Base-by-base conservation (phyloP, 805 yeast genomes). In the Ogataea minuta region DNA sequence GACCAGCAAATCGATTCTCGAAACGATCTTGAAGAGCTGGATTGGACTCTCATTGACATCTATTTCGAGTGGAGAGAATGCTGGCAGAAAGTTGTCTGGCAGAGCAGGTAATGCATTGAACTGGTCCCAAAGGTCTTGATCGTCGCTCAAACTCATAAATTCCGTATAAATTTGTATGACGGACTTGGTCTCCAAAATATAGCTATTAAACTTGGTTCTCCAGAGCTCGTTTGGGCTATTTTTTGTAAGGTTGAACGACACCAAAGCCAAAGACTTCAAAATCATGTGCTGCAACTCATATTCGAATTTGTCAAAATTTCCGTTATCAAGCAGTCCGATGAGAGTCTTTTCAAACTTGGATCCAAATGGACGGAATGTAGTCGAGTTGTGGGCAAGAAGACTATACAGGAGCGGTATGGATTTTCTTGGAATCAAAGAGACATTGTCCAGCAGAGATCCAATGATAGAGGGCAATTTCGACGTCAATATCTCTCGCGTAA, bases 401-500 rank as follows among this genome's bases (percentile, higher is more conserved):
- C 59, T 64, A 44, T 64, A 63, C 41, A 76, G 53, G 11, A 71
- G 56, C 10, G 68, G 67, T 21, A 76, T 53, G 17, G 67, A 56
- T 17, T 56, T 50, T 13, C 63, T 62, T 7, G 69, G 65, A 20
- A 69, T 54, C 24, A 71, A 58, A 9, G 70, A 51, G 23, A 63
- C 47, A 2, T 72, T 67, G 4, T 71, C 77, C 39, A 87, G 53
- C 35, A 80, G 67, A 5, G 72, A 59, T 12, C 74, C 61, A 42
- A 87, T 75, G 29, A 84, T 76, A 2, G 70, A 68, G 8, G 85
- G 77, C 41, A 91, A 66, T 50, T 81, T 81, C 6, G 96, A 95
- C 2, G 95, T 85, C 41, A 88, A 71, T 7, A 84, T 67, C 55
- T 89, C 96, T 57, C 97, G 75, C 3, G 91, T 81, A 28, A 91